Evolutionary conservation across 2,329 filamentous ascomycete genomes (phyloP).

Genomic region (Calonectria leucothoes): DNA sequence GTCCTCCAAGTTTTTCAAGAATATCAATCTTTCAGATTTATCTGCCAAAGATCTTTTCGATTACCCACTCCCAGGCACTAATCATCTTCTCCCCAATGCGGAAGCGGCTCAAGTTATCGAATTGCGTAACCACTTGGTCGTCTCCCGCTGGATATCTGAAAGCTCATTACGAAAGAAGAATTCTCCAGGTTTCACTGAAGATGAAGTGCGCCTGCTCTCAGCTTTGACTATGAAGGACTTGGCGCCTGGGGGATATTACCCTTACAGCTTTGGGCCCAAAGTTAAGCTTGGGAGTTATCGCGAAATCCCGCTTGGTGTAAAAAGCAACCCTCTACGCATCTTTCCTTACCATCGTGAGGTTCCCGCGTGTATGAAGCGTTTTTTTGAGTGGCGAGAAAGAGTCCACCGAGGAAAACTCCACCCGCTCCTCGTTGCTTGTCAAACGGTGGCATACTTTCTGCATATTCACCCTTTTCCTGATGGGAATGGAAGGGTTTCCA

Average conservation of each 20-base stretch:
- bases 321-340: not conserved
- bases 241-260: not conserved
- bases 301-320: not conserved
- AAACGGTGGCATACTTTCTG: constrained; percentile 8
- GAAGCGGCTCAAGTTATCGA: not conserved
- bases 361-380: constrained; percentile 5
- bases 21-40: not conserved
- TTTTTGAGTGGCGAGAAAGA: constrained; percentile 7
- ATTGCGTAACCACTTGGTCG: constrained; percentile 9
- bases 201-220: not conserved
- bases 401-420: not conserved
- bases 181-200: not conserved
- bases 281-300: constrained; percentile 6
- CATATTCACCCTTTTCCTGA: constrained; percentile 5
- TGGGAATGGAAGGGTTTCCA: not conserved
- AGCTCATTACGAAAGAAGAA: not conserved
- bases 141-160: constrained; percentile 6
- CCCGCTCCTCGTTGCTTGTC: not conserved
- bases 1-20: not conserved
- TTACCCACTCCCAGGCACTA: not conserved
- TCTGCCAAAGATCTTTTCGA: not conserved
- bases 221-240: constrained; percentile 5
- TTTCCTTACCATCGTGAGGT: constrained; percentile 4
- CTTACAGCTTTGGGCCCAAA: not conserved
- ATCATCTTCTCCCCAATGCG: not conserved